These are phyloP conservation scores for Amanita inopinata DNA, from an alignment of 768 basidiomycete species.

Conservation along the genomic window DNA sequence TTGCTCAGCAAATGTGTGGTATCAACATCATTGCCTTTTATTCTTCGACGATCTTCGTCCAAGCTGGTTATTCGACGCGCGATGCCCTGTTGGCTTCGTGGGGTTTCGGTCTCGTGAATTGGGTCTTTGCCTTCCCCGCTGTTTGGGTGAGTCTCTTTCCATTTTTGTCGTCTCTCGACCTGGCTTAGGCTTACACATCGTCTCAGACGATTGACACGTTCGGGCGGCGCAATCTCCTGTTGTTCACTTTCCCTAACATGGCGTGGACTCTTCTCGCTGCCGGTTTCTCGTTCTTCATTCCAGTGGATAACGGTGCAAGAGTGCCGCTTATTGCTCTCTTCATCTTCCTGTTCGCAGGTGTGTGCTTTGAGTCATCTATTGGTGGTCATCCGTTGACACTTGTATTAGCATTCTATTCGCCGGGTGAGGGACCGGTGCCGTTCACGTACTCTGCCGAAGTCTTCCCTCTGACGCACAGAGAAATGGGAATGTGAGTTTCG, in stretches of 20 bases:
- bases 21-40: conserved; percentile 79
- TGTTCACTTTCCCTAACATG: conserved; percentile 80
- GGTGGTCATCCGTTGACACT: conserved; percentile 5
- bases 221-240: conserved; percentile 66
- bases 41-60: conserved; percentile 62
- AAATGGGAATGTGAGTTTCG: conserved; percentile 41
- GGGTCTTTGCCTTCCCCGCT: conserved; percentile 57
- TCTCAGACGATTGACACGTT: conserved; percentile 68
- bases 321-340: conserved; percentile 35
- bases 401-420: conserved; percentile 45
- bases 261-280: conserved; percentile 62
- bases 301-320: conserved; percentile 22
- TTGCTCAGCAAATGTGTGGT: conserved; percentile 78
- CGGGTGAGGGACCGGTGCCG: conserved; percentile 85
- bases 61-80: conserved; percentile 43
- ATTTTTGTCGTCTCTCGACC: neutral
- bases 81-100: conserved; percentile 55
- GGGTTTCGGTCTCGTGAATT: conserved; percentile 62
- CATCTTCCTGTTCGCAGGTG: conserved; percentile 33
- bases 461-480: conserved; percentile 76
- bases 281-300: conserved; percentile 63
- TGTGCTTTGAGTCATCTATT: neutral
- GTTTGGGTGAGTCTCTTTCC: conserved; percentile 34
- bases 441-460: conserved; percentile 90
- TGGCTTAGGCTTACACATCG: neutral